Base-by-base conservation (phyloP, 805 yeast species). In the Kodamaea leandrae region DNA sequence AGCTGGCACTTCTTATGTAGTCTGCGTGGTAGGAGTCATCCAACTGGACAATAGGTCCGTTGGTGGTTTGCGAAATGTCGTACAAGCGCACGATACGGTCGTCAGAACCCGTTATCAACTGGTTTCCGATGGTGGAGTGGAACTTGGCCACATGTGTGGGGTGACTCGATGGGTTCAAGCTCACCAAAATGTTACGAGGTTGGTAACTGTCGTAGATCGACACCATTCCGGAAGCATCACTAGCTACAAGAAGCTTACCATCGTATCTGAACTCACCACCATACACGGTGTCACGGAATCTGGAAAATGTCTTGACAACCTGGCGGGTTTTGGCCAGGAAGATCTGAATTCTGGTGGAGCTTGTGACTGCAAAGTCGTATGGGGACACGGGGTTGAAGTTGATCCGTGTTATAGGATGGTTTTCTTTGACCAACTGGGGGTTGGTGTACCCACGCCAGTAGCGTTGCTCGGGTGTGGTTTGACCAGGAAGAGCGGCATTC, bases 131-230 rank as follows among this genome's bases (percentile, higher is more conserved):
- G 2, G 82, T 68, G 10, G 93, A 87, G 58, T 90, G 95, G 63
- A 93, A 93, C 60, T 86, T 87, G 3, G 96, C 89, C 14, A 91
- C 96, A 58, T 87, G 97, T 0, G 95, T 84, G 10, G 98, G 91
- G 61, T 87, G 90, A 4, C 83, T 66, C 0, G 95, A 82, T 4
- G 97, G 96, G 42, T 80, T 78, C 37, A 93, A 71, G 16, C 93
- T 80, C 26, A 91, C 86, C 42, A 91, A 70, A 16, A 89, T 68
- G 16, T 87, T 80, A 51, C 95, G 72, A 32, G 95, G 89, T 50
- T 79, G 83, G 42, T 76, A 71, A 23, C 95, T 81, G 61, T 93
- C 97, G 57, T 86, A 91, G 7, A 90, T 82, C 48, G 95, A 95
- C 10, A 93, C 95, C 42, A 87, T 61, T 14, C 99, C 99, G 3